These are phyloP conservation scores for Skeletonema menzelii DNA, from an alignment of 108 stramenopile genomes.

Conservation along the genomic window DNA sequence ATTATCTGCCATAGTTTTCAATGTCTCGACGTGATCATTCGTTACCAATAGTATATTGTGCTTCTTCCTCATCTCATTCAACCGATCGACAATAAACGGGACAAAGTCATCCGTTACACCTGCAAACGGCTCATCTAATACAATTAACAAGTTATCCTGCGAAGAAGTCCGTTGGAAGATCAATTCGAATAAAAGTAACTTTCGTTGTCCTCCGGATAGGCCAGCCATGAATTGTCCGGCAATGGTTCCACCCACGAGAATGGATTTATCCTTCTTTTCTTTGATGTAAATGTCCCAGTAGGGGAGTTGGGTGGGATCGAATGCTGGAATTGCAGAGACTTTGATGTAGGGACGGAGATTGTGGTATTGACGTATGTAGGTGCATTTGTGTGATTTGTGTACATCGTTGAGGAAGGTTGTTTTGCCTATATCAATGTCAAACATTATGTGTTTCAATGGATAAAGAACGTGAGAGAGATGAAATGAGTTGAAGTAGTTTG, in stretches of 20 bases:
- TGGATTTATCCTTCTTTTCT: conserved; percentile 51
- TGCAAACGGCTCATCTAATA: conserved; percentile 72
- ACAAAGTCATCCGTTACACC: conserved; percentile 80
- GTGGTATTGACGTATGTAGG: conserved; percentile 78
- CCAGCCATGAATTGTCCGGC: conserved; percentile 73
- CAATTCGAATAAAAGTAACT: conserved; percentile 68
- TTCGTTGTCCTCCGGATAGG: conserved; percentile 67
- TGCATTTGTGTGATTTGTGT: conserved; percentile 67
- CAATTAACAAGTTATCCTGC: conserved; percentile 54
- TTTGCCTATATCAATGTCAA: conserved; percentile 35
- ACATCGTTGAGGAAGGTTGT: conserved; percentile 79
- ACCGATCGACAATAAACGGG: conserved; percentile 57
- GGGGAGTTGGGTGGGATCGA: conserved; percentile 65
- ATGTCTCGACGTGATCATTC: conserved; percentile 68
- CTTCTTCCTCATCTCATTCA: conserved; percentile 53
- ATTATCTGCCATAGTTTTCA: conserved; percentile 67
- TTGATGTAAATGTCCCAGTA: conserved; percentile 70
- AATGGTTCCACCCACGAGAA: conserved; percentile 70
- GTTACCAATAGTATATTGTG: conserved; percentile 75
- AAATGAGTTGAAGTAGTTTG: background rate
- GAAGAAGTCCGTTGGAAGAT: conserved; percentile 56
- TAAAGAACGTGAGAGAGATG: background rate
- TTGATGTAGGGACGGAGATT: conserved; percentile 66
- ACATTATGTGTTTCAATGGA: background rate
- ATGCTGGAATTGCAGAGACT: conserved; percentile 65